Evolutionary conservation across 768 basidiomycete species (phyloP), one percentile per base, ranked within the genome.

Genomic region (Mycena olivaceomarginata): DNA sequence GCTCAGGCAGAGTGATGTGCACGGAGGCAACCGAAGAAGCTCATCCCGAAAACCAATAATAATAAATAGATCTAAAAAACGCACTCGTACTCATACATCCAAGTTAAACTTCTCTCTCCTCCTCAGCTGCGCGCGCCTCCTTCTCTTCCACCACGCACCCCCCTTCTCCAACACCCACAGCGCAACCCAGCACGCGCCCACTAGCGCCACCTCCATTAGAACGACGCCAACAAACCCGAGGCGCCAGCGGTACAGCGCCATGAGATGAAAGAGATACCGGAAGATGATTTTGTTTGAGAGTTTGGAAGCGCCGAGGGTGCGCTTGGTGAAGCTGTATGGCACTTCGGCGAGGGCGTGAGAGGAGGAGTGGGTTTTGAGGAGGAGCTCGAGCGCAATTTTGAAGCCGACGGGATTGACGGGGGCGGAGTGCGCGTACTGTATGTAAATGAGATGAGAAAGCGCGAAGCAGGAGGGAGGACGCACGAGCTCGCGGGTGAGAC

Each of bases 341-440:
- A 76, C 53, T 20, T 75, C 74, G 9, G n/a, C 39, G 16, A 60
- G 9, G 39, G 18, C 12, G 31, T 45, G 25, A 40, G 16, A 22
- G 11, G 74, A 53, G 40, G 57, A 31, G 18, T 16, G 40, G 13
- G 69, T 45, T 43, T 57, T 59, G 25, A 76, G 63, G 13, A 76
- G 53, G 48, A 76, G 69, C 51, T 76, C 75, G 41, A 76, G 53
- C 25, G 63, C 75, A 69, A 76, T 76, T 60, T 76, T 76, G 75
- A 76, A 76, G 48, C 75, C 75, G 8, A 48, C 31, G 22, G 75
- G 68, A 63, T 40, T 65, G 43, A 76, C 22, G 25, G 62, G 63
- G 8, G 39, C 31, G 20, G 69, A 41, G 37, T 43, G 40, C 6
- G 20, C 3, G 56, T 45, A 76, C 74, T 72, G 62, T 2, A n/a